Conservation (phyloP, 305 asterid genomes). For the Fraxinus floribunda region DNA sequence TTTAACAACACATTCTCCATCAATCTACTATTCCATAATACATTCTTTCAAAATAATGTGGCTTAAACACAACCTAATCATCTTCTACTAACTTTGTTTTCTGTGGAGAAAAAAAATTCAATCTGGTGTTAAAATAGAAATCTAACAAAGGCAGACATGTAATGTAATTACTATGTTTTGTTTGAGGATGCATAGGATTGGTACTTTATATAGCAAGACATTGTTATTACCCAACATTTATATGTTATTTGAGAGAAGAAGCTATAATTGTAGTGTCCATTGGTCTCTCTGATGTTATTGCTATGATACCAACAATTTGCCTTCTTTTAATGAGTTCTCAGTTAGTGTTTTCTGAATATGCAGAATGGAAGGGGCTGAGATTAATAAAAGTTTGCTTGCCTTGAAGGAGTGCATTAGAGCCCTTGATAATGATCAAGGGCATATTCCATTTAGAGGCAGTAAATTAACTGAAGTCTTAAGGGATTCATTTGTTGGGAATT, state of each 20-base stretch:
- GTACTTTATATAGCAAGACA: background rate
- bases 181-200: background rate
- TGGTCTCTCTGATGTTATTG: background rate
- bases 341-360: constrained; percentile 22
- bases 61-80: background rate
- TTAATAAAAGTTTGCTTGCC: constrained; percentile 95
- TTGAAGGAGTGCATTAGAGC: constrained; percentile 97
- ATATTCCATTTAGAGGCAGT: constrained; percentile 98
- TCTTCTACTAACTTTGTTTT: background rate
- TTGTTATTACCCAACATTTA: background rate
- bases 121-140: background rate
- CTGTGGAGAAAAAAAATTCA: background rate
- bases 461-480: constrained; percentile 94
- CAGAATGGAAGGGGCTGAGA: constrained; percentile 99
- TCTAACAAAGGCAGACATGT: background rate
- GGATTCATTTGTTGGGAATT: constrained; percentile 95
- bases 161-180: background rate
- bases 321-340: constrained; percentile 1
- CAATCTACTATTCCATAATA: too few species aligned
- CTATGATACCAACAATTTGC: background rate
- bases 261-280: background rate
- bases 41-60: too few species aligned
- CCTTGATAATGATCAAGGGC: constrained; percentile 94
- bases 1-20: too few species aligned
- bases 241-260: background rate